Evolutionary conservation across 1,284 basidiomycete genomes (phyloP), one percentile per base, ranked within the genome.

Genomic region (Ceratobasidium sp.): DNA sequence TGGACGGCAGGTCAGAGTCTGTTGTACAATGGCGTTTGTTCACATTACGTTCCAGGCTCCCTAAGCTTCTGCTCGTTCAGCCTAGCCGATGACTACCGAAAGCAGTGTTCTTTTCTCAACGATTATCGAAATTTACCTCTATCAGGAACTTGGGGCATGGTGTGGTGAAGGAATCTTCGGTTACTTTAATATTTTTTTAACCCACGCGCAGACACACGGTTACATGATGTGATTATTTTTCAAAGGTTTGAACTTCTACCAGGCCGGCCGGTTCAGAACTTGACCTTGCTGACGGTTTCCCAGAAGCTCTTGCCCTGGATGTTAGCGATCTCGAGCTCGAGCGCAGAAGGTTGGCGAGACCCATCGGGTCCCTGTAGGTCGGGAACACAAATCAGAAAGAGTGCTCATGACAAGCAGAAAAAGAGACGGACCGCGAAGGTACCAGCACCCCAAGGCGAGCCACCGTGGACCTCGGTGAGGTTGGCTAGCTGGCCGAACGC

Each of bases 401-500:
- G 8, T 27, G 8, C 59, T 13, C 53, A 27, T 8, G 3, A 19
- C 37, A 79, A 83, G 82, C 2, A 80, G 78, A 61, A 34, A 9
- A 78, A 77, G 72, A 81, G 83, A 37, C 81, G 79, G 59, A 84
- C 83, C 7, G 83, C 83, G 8, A 81, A 80, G 24, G 81, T 85
- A 54, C 84, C 84, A 39, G 91, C 89, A 77, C 91, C 91, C 90
- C 88, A 92, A n/a, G 89, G 86, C 75, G 87, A 89, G 87, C 91
- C 91, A 80, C 93, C 94, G 79, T 88, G 91, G 69, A 91, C 85
- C 81, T 90, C 88, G 16, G 79, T 81, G 66, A 92, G 74, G 83
- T 88, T 87, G 48, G 87, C 82, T 77, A 94, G 81, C 79, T 89
- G 86, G 0, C 83, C 79, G 74, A 89, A 89, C 3, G 85, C 79